A percentile compares a stretch with the other conserved stretches of the same genome.
Evolutionary conservation across 23 red algal species (phyloP).

Genomic region (Gracilaria domingensis): DNA sequence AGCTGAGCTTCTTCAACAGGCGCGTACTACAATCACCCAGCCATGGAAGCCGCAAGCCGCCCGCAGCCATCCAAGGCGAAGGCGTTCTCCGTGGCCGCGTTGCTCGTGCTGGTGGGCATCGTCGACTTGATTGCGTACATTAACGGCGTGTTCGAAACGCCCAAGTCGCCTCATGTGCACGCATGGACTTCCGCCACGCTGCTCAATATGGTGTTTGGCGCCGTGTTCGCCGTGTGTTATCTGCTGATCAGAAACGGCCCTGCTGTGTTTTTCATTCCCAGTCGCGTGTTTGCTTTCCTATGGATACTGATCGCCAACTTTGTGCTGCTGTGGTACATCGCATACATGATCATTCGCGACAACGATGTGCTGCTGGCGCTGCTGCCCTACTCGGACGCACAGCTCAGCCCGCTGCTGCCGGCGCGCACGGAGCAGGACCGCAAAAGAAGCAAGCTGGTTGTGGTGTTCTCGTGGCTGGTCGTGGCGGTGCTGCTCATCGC

Average conservation of each 20-base stretch:
- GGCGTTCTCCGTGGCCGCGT: not conserved
- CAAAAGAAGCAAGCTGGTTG: not conserved
- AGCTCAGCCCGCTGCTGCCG: not conserved
- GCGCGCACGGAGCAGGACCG: conserved; percentile 1
- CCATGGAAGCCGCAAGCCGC: not conserved
- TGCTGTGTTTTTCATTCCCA: not conserved
- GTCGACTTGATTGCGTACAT: conserved; percentile 1
- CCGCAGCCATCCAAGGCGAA: not conserved
- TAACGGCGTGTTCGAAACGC: not conserved
- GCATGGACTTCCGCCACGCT: not conserved
- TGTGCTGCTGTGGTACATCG: conserved; percentile 16
- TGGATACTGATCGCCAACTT: conserved; percentile 12
- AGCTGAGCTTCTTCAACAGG: too few relatives aligned
- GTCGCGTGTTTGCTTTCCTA: conserved; percentile 12
- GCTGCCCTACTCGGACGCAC: conserved; percentile 4
- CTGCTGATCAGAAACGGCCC: conserved; percentile 13
- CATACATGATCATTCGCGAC: not conserved
- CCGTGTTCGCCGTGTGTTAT: conserved; percentile 5
- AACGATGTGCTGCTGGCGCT: not conserved
- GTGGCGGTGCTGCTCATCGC: not conserved
- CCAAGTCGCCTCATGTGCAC: not conserved
- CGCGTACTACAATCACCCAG: not conserved
- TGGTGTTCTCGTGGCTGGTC: not conserved
- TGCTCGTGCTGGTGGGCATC: not conserved
- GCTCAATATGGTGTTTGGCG: not conserved